phyloP scores from a whole-genome alignment of 2,329 filamentous ascomycete species.

The Rutstroemia sp. region DNA sequence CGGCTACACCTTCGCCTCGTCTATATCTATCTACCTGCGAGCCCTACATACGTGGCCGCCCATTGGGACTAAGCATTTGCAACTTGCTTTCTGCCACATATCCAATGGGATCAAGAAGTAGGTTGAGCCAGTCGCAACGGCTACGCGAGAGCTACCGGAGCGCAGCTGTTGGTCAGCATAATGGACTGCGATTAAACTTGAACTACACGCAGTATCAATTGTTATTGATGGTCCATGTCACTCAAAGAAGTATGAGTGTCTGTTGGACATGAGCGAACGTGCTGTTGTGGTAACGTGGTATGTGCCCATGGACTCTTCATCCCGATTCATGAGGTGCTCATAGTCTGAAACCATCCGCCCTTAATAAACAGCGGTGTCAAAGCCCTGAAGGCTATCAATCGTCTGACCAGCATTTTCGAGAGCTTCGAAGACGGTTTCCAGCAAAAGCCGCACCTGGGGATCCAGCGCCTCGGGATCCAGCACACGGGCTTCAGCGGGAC shows the following conservation, averaged over 20 bases:
- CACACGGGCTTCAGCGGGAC: background rate
- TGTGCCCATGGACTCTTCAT: background rate
- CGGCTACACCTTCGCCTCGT: too few relatives aligned
- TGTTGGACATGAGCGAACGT: conserved; percentile 40
- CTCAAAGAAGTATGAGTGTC: conserved; percentile 47
- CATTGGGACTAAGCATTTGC: too few relatives aligned
- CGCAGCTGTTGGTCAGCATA: conserved; percentile 42
- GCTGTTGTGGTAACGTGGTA: conserved; percentile 23
- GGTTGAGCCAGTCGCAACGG: too few relatives aligned
- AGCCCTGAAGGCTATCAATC: background rate
- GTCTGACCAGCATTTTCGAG: background rate
- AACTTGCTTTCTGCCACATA: too few relatives aligned
- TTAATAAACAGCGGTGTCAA: conserved; percentile 34
- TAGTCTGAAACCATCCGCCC: conserved; percentile 34
- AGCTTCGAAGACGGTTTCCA: background rate
- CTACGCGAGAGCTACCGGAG: conserved; percentile 35
- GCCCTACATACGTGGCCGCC: too few relatives aligned
- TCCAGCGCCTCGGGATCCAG: too few relatives aligned
- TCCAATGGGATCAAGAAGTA: too few relatives aligned
- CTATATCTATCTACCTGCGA: too few relatives aligned
- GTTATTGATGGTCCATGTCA: conserved; percentile 42
- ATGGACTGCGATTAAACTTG: conserved; percentile 46
- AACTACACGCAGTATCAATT: conserved; percentile 51
- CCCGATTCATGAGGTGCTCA: background rate
- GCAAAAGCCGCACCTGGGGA: background rate